Evolutionary conservation across 2,329 filamentous ascomycete genomes (phyloP), one percentile per base, ranked within the genome.

Genomic region (Penicillium vulpinum): DNA sequence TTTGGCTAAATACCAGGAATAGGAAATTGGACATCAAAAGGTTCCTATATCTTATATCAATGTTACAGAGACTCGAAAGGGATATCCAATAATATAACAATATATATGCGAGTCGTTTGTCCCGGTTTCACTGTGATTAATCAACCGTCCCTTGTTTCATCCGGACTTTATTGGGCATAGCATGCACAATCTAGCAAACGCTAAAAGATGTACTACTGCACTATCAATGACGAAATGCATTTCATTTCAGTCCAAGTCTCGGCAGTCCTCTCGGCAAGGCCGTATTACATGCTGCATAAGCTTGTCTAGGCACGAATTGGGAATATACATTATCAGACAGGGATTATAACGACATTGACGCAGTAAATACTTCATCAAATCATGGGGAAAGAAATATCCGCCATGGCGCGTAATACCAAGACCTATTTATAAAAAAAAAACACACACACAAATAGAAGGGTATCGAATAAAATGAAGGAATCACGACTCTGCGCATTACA

Each of bases 111-210:
- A 40, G 26, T 44, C 39, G 38, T 44, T 46, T 43, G 40, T 26
- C 38, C 55, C 38, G 21, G 60, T 62, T 59, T 62, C 62, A 64
- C 58, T 47, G 33, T 52, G 56, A 62, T 62, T 49, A 38, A 57
- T 61, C 55, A 16, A 57, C 31, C 46, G 10, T 64, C 63, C 61
- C 63, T 65, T 65, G 63, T 65, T 65, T 64, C 63, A 62, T 51
- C 46, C 18, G 43, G 28, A 18, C 26, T 40, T 52, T 33, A 52
- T 56, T 56, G 54, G 40, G 21, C 40, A 46, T 52, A 56, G 33
- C 41, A 52, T 46, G 54, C 54, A 55, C 39, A 51, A n/a, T 50
- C 31, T 29, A 51, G 38, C 54, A 56, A 56, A 56, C 48, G 48
- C 48, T 56, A 56, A 46, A 11, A 22, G 33, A 31, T 26, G 29